A percentile compares a stretch with the other conserved stretches of the same genome.
Evolutionary conservation across 1,284 basidiomycete genomes (phyloP).

Genomic region (Termitomyces sp.): DNA sequence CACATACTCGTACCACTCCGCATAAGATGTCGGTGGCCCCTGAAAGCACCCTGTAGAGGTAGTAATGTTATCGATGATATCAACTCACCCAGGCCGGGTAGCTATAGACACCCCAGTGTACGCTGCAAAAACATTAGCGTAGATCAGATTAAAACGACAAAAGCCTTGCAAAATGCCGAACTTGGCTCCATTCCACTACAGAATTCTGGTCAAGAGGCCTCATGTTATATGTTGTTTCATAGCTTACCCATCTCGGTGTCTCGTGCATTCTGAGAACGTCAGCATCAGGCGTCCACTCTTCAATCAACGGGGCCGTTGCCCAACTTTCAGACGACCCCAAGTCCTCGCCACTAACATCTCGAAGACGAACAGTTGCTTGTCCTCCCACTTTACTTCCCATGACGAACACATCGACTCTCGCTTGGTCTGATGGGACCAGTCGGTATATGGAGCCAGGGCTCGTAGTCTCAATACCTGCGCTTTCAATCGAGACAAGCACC

Average conservation of each 20-base stretch:
- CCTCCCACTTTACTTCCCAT: constrained; percentile 23
- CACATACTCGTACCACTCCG: constrained; percentile 53
- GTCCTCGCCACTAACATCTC: constrained; percentile 26
- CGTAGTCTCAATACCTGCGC: constrained; percentile 33
- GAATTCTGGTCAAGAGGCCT: neutral
- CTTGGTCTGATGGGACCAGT: constrained; percentile 41
- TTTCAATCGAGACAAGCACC: constrained; percentile 32
- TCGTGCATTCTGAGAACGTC: constrained; percentile 39
- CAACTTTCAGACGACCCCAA: constrained; percentile 32
- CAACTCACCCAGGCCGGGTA: constrained; percentile 41
- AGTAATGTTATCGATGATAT: neutral
- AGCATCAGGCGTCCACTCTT: constrained; percentile 35
- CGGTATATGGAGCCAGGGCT: constrained; percentile 32
- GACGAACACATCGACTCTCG: constrained; percentile 37
- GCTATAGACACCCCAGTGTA: constrained; percentile 58
- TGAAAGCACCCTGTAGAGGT: neutral
- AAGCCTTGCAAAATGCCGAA: constrained; percentile 51
- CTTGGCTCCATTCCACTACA: constrained; percentile 44
- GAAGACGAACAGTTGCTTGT: constrained; percentile 30
- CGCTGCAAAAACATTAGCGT: constrained; percentile 21
- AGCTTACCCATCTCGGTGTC: constrained; percentile 44
- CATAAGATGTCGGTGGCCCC: constrained; percentile 38
- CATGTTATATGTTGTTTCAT: constrained; percentile 1
- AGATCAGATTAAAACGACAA: neutral
- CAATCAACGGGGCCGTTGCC: constrained; percentile 30